Percentiles rank a stretch among this genome's conserved stretches.
These are phyloP conservation scores for Nannizziopsis barbatae DNA, from an alignment of 2,329 filamentous ascomycete species.

Conservation along the genomic window DNA sequence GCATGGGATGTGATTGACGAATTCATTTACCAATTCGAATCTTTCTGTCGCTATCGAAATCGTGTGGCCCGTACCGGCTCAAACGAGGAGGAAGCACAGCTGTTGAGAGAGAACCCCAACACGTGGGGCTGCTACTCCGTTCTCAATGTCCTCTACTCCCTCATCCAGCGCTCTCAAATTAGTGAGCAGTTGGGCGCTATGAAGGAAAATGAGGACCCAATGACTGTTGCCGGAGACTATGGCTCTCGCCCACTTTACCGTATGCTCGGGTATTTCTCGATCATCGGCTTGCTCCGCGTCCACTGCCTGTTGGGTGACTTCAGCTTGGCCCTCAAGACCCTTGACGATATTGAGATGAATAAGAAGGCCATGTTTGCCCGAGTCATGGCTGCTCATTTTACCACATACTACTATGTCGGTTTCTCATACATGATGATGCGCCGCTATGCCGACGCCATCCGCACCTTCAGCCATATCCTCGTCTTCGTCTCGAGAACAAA, in stretches of 20 bases:
- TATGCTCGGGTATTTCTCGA: conserved; percentile 99
- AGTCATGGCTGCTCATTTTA: conserved; percentile 99
- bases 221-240: conserved; percentile 84
- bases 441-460: conserved; percentile 96
- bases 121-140: conserved; percentile 99
- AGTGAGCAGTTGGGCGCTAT: conserved; percentile 91
- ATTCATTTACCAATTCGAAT: conserved; percentile 99
- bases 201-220: conserved; percentile 84
- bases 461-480: conserved; percentile 99
- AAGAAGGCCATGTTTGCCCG: conserved; percentile 99
- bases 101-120: conserved; percentile 92
- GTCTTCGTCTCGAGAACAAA: conserved; percentile 98
- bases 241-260: conserved; percentile 88
- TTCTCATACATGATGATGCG: conserved; percentile 99
- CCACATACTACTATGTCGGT: conserved; percentile 99
- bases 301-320: conserved; percentile 97
- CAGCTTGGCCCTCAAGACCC: conserved; percentile 93
- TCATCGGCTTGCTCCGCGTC: conserved; percentile 90
- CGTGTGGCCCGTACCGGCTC: conserved; percentile 68
- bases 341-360: conserved; percentile 98
- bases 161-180: conserved; percentile 97
- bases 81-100: conserved; percentile 83
- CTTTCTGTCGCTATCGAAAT: conserved; percentile 94
- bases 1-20: conserved; percentile 99
- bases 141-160: conserved; percentile 96